phyloP scores from a whole-genome alignment of 108 stramenopile genomes.

The Fistulifera solaris region DNA sequence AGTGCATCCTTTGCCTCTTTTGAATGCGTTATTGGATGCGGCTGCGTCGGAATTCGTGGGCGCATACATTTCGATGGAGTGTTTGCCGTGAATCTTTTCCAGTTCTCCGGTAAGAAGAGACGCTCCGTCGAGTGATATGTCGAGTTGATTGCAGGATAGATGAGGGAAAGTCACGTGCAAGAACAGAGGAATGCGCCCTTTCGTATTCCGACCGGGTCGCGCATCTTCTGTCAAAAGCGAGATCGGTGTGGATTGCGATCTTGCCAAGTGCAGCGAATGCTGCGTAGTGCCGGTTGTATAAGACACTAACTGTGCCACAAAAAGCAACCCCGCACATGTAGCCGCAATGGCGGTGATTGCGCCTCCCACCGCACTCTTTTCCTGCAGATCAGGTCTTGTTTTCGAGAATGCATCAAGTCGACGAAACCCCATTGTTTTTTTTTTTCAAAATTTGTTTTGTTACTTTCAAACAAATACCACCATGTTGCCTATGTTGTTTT shows the following conservation, averaged over 20 bases:
- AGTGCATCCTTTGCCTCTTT: slow-evolving; percentile 41
- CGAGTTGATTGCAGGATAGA: slow-evolving; percentile 42
- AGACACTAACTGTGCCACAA: slow-evolving; percentile 52
- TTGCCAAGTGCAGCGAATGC: slow-evolving; percentile 59
- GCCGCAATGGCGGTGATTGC: slow-evolving; percentile 64
- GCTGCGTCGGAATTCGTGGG: slow-evolving; percentile 10
- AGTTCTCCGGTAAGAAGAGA: not conserved
- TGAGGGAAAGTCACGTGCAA: slow-evolving; percentile 72
- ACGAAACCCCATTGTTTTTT: slow-evolving; percentile 4
- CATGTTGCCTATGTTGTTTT: no score
- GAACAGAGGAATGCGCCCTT: slow-evolving; percentile 30
- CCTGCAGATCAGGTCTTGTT: slow-evolving; percentile 54
- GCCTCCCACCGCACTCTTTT: slow-evolving; percentile 56
- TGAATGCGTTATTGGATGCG: slow-evolving; percentile 23
- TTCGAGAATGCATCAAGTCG: slow-evolving; percentile 56
- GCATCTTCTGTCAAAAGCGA: slow-evolving; percentile 21
- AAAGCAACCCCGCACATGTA: slow-evolving; percentile 36
- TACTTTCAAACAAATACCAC: no score
- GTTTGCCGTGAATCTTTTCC: slow-evolving; percentile 4
- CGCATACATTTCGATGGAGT: slow-evolving; percentile 4
- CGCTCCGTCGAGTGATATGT: slow-evolving; percentile 52
- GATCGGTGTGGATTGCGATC: slow-evolving; percentile 31
- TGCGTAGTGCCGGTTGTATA: slow-evolving; percentile 42
- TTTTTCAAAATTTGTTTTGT: no score
- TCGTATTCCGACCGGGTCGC: not conserved